Base-by-base conservation (phyloP, 2,329 filamentous ascomycete genomes). In the Dothistroma septosporum region DNA sequence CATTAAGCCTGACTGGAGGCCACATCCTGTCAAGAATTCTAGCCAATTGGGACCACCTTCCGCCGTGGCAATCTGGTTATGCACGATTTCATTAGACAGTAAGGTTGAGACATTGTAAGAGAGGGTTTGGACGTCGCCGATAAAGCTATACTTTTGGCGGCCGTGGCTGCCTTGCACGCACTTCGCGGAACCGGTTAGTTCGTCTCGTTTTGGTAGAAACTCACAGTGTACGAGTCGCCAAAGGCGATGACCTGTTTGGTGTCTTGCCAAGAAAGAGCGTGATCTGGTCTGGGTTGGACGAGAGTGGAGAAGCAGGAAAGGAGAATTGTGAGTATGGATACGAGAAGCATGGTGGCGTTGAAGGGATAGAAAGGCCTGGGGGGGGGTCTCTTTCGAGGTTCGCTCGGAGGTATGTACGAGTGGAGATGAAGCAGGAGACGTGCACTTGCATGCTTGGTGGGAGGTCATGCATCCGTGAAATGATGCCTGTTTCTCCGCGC, bases 21-120 rank as follows among this genome's bases (percentile, higher is more conserved):
- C 81, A 66, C 83, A 84, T 1, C 72, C 70, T 7, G 82, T 84
- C 22, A 85, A 72, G 58, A 76, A 80, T 65, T 84, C 80, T 5
- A 83, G 76, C 81, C 82, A 85, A 58, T 84, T 82, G 0, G 82
- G 79, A 0, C 82, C 82, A 1, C 80, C 82, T 57, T 80, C 78
- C 19, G 81, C 80, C 0, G 80, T 81, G n/a, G 72, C 73, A 2
- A 76, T 79, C 44, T 65, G 77, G 44, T 83, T 83, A 47, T 84
- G 81, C 1, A 83, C 76, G 60, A 84, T 84, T 60, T 76, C 71
- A 66, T 82, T 73, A 1, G 71, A 72, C 14, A 83, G 73, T 0
- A 84, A 75, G 14, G 77, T 70, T 8, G 74, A 57, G 0, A 78
- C 70, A 0, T 77, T 76, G 65, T 79, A 84, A 28, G 75, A 71